A percentile compares a stretch with the other conserved stretches of the same genome.
Evolutionary conservation across 441 rosid genomes (phyloP).

Genomic region (Macaranga tanarius): DNA sequence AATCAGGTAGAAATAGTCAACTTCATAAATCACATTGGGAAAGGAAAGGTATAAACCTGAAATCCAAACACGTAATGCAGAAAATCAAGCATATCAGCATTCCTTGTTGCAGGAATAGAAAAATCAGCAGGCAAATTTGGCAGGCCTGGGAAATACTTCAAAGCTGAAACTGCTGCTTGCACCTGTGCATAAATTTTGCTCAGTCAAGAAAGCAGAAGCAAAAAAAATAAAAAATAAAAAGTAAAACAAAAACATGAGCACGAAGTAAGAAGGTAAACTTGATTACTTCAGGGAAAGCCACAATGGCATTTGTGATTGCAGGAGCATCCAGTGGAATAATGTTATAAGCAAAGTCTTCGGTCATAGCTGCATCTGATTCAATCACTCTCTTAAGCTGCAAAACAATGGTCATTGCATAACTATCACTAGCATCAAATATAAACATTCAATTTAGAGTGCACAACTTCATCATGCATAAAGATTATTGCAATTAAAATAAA

Average conservation of each 20-base stretch:
- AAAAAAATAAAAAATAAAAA: no score
- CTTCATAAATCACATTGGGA: background rate
- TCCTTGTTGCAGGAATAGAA: slow-evolving; percentile 66
- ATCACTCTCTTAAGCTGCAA: slow-evolving; percentile 78
- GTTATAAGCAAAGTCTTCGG: slow-evolving; percentile 91
- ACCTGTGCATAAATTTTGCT: slow-evolving; percentile 48
- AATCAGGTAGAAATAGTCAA: background rate
- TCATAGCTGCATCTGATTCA: slow-evolving; percentile 93
- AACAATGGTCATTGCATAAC: slow-evolving; percentile 15
- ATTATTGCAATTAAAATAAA: background rate
- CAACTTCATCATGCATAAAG: background rate
- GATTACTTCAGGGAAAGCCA: slow-evolving; percentile 70
- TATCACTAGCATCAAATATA: slow-evolving; percentile 12
- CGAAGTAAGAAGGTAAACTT: slow-evolving; percentile 21
- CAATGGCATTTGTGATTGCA: slow-evolving; percentile 65
- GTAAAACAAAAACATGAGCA: no score
- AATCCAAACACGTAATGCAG: slow-evolving; percentile 88
- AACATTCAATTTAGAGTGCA: no score
- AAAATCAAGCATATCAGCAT: slow-evolving; percentile 81
- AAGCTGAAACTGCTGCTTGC: slow-evolving; percentile 71
- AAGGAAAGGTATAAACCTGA: slow-evolving; percentile 61
- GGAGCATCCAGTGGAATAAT: slow-evolving; percentile 85
- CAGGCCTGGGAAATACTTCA: slow-evolving; percentile 64
- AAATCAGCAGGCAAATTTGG: slow-evolving; percentile 78
- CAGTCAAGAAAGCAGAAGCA: slow-evolving; percentile 24